Evolutionary conservation across 2,329 filamentous ascomycete species (phyloP).

Genomic region (Xylariaceae sp.): DNA sequence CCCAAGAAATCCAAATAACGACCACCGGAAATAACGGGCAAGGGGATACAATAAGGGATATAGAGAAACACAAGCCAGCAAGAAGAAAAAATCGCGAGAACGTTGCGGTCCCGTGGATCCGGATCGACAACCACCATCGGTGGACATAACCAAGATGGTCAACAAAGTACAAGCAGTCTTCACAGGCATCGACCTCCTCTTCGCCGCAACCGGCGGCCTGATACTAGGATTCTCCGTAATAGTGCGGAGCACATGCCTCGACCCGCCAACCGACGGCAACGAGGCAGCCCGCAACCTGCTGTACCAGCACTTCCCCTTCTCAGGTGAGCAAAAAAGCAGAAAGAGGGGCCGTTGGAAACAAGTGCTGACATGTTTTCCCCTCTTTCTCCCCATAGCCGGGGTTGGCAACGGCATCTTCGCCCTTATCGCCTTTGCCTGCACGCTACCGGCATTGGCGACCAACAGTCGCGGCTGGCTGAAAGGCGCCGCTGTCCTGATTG

Average conservation of each 20-base stretch:
- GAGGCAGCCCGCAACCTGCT: constrained; percentile 41
- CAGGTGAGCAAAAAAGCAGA: constrained; percentile 33
- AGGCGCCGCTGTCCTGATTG: constrained; percentile 59
- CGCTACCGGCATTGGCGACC: constrained; percentile 67
- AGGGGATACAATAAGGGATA: background rate
- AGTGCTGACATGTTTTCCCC: background rate
- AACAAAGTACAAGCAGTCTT: constrained; percentile 53
- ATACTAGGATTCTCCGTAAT: constrained; percentile 54
- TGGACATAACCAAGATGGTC: constrained; percentile 40
- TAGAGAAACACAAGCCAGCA: constrained; percentile 19
- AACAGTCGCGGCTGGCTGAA: constrained; percentile 67
- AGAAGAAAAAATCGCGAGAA: constrained; percentile 11
- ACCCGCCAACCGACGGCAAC: constrained; percentile 47
- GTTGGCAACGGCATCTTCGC: constrained; percentile 70
- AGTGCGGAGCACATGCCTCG: constrained; percentile 42
- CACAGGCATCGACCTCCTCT: constrained; percentile 46
- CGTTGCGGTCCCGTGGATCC: background rate
- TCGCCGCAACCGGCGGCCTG: constrained; percentile 51
- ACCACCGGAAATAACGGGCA: background rate
- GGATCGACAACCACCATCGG: background rate
- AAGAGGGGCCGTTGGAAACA: background rate
- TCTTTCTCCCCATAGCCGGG: constrained; percentile 46
- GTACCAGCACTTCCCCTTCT: constrained; percentile 51
- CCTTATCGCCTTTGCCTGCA: constrained; percentile 64
- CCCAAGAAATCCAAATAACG: background rate